Evolutionary conservation across 1,284 basidiomycete species (phyloP), one percentile per base, ranked within the genome.

Genomic region (Cutaneotrichosporon spelunceum): DNA sequence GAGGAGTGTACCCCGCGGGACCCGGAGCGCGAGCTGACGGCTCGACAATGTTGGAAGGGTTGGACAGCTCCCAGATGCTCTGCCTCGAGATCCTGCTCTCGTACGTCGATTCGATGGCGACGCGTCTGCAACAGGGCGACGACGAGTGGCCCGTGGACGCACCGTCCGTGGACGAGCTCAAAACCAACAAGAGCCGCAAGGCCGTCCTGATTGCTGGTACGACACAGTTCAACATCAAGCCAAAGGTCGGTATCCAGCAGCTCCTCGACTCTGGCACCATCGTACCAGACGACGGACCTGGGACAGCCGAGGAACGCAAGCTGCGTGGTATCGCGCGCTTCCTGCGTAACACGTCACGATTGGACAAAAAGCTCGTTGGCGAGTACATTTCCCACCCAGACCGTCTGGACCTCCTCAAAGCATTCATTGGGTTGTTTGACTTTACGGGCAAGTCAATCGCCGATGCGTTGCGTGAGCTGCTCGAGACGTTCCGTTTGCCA

Each of bases 351-450:
- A 92, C 89, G 59, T 86, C 88, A 1, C 83, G 90, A 36, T 82
- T 99, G 34, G 94, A 99, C 79, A 99, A 99, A 81, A 89, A 91
- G 64, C 81, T 96, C 1, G 82, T 99, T 1, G 96, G 96, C 9
- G 96, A 99, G 75, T 99, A 88, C 76, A 86, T 99, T 55, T 94
- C 92, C 4, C 86, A 87, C 57, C 91, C 91, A 1, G 93, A 96
- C 57, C 93, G 95, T 70, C 72, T 88, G 11, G 90, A 91, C 6
- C 79, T 98, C 2, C 80, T 99, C 61, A 90, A 87, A 74, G 90
- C 89, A 10, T 99, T 96, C 79, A 87, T 99, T 70, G 83, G 84
- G 19, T 80, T 93, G 36, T 95, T 98, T 73, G 89, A 98, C 77
- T 99, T 98, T 79, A 85, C 86, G 70, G 84, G 88, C 68, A 95